Conservation (phyloP, 2,329 filamentous ascomycete genomes). For the Tolypocladium sp. region DNA sequence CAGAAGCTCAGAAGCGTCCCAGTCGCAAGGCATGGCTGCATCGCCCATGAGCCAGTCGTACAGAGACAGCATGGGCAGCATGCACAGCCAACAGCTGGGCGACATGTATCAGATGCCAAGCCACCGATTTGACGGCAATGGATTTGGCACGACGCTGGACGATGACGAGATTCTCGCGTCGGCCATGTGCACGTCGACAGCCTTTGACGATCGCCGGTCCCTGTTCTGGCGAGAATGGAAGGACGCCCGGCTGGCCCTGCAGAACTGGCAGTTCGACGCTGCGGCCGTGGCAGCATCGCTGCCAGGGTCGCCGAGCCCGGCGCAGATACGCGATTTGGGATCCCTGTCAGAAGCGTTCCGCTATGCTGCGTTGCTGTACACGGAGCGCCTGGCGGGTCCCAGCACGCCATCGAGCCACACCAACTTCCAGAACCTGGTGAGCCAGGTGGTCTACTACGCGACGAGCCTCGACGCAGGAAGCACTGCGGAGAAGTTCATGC, state of each 20-base stretch:
- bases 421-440: constrained; percentile 76
- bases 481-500: constrained; percentile 74
- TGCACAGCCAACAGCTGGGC: constrained; percentile 16
- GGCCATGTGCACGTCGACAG: constrained; percentile 29
- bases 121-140: constrained; percentile 58
- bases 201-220: constrained; percentile 49
- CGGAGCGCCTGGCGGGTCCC: constrained; percentile 75
- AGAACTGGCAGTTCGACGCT: constrained; percentile 70
- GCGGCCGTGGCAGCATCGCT: constrained; percentile 40
- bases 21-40: constrained; percentile 28
- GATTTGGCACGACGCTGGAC: constrained; percentile 48
- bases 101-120: constrained; percentile 32
- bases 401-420: constrained; percentile 61
- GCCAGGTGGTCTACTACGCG: constrained; percentile 75
- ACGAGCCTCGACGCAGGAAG: constrained; percentile 65
- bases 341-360: constrained; percentile 87
- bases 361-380: constrained; percentile 81
- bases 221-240: constrained; percentile 86
- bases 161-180: constrained; percentile 43
- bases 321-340: constrained; percentile 63
- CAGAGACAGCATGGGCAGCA: constrained; percentile 21
- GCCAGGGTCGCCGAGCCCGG: constrained; percentile 39
- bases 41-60: constrained; percentile 33
- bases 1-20: constrained; percentile 9
- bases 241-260: constrained; percentile 64